These are phyloP conservation scores for Trifolium fragiferum DNA, from an alignment of 306 rosid genomes.

Conservation along the genomic window DNA sequence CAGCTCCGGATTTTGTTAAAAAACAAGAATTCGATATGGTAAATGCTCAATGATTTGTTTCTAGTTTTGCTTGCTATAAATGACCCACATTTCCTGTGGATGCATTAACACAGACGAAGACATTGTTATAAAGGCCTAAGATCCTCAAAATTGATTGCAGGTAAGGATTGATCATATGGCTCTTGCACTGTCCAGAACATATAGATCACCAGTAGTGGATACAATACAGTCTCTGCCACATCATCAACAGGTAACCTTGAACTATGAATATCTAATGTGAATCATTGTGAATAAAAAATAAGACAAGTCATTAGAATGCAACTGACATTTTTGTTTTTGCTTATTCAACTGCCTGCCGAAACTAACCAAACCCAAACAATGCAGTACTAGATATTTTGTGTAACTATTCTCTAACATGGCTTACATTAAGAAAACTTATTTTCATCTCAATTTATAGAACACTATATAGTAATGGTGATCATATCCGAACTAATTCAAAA, in stretches of 20 bases:
- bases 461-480: too few species aligned
- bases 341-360: too few species aligned
- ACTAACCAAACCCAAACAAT: too few species aligned
- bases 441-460: too few species aligned
- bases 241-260: slow-evolving; percentile 85
- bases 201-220: slow-evolving; percentile 78
- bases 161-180: slow-evolving; percentile 90
- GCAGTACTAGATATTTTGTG: not conserved
- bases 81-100: not conserved
- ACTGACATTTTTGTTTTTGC: too few species aligned
- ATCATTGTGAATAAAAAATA: not conserved
- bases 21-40: slow-evolving; percentile 62
- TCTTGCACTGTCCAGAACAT: slow-evolving; percentile 82
- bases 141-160: slow-evolving; percentile 54
- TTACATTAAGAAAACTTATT: not conserved
- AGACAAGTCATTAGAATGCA: not conserved
- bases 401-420: not conserved
- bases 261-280: slow-evolving; percentile 25
- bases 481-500: too few species aligned
- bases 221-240: slow-evolving; percentile 93
- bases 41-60: slow-evolving; percentile 40
- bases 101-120: too few species aligned
- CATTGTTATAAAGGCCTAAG: slow-evolving; percentile 31
- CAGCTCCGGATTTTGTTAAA: slow-evolving; percentile 42
- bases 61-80: slow-evolving; percentile 22